These are phyloP conservation scores for Trichoderma polysporum DNA, from an alignment of 2,329 filamentous ascomycete genomes.

Conservation along the genomic window DNA sequence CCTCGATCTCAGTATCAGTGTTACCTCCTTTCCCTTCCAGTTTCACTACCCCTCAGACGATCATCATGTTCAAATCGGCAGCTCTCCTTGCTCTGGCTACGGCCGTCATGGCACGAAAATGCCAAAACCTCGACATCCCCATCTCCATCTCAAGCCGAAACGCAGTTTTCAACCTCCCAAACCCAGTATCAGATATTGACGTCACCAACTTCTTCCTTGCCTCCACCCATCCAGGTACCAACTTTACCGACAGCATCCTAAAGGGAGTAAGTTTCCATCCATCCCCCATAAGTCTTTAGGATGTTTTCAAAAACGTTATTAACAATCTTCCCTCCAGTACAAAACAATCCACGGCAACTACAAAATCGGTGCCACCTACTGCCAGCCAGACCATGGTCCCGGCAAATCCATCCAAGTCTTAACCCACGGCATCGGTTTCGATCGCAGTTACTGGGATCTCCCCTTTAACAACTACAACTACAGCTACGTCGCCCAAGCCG, in stretches of 20 bases:
- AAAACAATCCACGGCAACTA: constrained; percentile 53
- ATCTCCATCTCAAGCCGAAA: constrained; percentile 56
- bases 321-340: constrained; percentile 37
- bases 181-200: constrained; percentile 54
- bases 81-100: constrained; percentile 26
- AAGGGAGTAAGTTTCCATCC: constrained; percentile 39
- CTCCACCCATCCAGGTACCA: constrained; percentile 48
- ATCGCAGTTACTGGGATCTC: constrained; percentile 60
- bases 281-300: background rate
- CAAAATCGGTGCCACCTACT: constrained; percentile 61
- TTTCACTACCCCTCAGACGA: constrained; percentile 51
- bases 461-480: constrained; percentile 59
- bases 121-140: constrained; percentile 54
- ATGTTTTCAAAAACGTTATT: background rate
- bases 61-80: constrained; percentile 11
- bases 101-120: constrained; percentile 36
- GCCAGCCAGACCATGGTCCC: constrained; percentile 50
- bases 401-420: constrained; percentile 40
- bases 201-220: constrained; percentile 56
- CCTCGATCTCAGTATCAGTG: too few relatives aligned
- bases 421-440: constrained; percentile 44
- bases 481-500: constrained; percentile 58
- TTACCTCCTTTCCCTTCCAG: too few relatives aligned
- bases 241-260: constrained; percentile 47
- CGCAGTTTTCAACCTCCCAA: constrained; percentile 50